Percentiles rank a stretch among this genome's conserved stretches.
Conservation (phyloP, 2,329 filamentous ascomycete species). For the Periconia sp. region DNA sequence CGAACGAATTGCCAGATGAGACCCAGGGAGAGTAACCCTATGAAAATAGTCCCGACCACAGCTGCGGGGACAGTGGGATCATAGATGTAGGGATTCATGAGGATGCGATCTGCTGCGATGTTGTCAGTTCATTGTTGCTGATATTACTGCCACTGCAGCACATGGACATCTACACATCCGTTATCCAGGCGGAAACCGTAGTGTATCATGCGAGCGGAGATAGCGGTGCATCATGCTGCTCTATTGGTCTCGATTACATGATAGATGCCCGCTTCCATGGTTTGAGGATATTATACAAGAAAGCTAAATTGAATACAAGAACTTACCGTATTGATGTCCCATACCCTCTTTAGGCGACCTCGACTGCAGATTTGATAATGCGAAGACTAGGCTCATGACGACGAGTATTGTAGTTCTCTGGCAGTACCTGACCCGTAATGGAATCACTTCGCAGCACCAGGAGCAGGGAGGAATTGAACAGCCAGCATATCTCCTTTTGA, state of each 20-base stretch:
- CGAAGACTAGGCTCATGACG: constrained; percentile 17
- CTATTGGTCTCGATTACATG: background rate
- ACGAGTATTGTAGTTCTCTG: background rate
- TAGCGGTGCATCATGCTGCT: background rate
- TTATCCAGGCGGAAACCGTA: background rate
- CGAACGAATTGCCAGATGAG: constrained; percentile 38
- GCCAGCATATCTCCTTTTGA: background rate
- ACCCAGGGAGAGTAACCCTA: constrained; percentile 37
- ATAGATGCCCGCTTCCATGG: background rate
- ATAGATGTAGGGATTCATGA: constrained; percentile 51
- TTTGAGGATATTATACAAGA: too few species aligned
- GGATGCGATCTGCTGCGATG: constrained; percentile 10
- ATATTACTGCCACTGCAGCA: too few species aligned
- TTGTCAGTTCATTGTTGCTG: background rate
- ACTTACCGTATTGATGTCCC: constrained; percentile 11
- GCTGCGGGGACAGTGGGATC: constrained; percentile 50
- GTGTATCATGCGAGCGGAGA: background rate
- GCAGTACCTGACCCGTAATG: background rate
- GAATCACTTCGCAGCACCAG: background rate
- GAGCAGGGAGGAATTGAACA: background rate
- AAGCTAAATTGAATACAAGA: too few species aligned
- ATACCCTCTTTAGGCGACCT: constrained; percentile 25
- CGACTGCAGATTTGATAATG: constrained; percentile 12
- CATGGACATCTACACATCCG: background rate
- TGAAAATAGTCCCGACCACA: constrained; percentile 45